These are phyloP conservation scores for Clonostachys chloroleuca DNA, from an alignment of 2,329 filamentous ascomycete genomes.

Conservation along the genomic window DNA sequence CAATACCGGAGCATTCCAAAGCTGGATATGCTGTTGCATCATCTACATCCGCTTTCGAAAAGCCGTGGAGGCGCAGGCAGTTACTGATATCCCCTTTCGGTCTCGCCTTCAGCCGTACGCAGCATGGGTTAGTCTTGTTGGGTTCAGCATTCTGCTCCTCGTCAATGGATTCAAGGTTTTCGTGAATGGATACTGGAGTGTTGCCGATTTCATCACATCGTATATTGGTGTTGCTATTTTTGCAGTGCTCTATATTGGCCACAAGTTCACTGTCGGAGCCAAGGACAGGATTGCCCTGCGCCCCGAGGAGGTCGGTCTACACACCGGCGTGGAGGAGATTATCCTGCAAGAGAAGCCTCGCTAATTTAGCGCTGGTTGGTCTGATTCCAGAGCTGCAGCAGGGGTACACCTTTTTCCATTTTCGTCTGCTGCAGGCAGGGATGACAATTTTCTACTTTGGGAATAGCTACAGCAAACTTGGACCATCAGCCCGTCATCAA, in stretches of 20 bases:
- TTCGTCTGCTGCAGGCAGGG: too few species aligned
- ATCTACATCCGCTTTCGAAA: conserved; percentile 64
- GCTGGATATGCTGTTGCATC: conserved; percentile 61
- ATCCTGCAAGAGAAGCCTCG: too few species aligned
- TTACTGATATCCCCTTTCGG: conserved; percentile 63
- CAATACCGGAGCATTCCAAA: conserved; percentile 65
- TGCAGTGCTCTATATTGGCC: conserved; percentile 52
- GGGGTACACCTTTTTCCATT: too few species aligned
- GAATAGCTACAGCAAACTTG: too few species aligned
- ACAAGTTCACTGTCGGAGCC: conserved; percentile 45
- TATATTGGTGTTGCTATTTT: conserved; percentile 71
- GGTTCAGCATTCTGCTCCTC: conserved; percentile 61
- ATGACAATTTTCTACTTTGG: too few species aligned
- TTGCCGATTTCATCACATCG: conserved; percentile 55
- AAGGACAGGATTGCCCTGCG: too few species aligned
- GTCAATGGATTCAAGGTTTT: conserved; percentile 73
- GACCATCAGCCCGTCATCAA: too few species aligned
- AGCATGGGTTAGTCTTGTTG: conserved; percentile 57
- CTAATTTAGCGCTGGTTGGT: too few species aligned
- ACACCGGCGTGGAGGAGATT: too few species aligned
- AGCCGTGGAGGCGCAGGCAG: conserved; percentile 58
- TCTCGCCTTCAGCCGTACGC: conserved; percentile 64
- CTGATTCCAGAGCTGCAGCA: too few species aligned
- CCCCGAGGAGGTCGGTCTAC: too few species aligned
- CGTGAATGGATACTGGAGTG: conserved; percentile 44